Evolutionary conservation across 2,329 filamentous ascomycete species (phyloP), one percentile per base, ranked within the genome.

Genomic region (Neodidymelliopsis sp.): DNA sequence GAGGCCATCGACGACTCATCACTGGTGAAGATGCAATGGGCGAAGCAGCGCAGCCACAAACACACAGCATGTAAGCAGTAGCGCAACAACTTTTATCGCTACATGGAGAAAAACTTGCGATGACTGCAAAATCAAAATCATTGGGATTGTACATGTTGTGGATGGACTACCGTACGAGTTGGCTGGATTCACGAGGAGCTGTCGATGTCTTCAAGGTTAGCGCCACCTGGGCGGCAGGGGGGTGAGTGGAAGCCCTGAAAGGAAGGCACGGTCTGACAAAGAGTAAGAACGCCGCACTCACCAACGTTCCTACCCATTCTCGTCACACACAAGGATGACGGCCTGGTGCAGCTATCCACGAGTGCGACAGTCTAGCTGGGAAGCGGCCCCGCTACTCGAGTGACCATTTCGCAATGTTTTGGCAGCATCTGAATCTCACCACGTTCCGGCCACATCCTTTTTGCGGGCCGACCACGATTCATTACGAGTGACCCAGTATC

Each of bases 131-230:
- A n/a, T n/a, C n/a, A n/a, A n/a, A n/a, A n/a, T n/a, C n/a, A n/a
- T n/a, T n/a, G n/a, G n/a, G n/a, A n/a, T n/a, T n/a, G n/a, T n/a
- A 34, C 16, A 40, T 28, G 35, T 35, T 44, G 40, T 25, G 31
- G 19, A 36, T 35, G 35, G 47, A 41, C 35, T 40, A 20, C 25
- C 36, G 38, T 44, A 28, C 38, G 36, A 35, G 35, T 35, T 41
- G 24, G 35, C 47, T 45, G 35, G 35, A 37, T 45, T 30, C 40
- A 41, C 47, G 40, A 50, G 40, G 40, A 45, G 45, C 35, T 50
- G 40, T 45, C 47, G 40, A 50, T 45, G 47, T 50, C 47, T 50
- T n/a, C n/a, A n/a, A n/a, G n/a, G n/a, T n/a, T 40, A 50, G 40
- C 37, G 47, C 37, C 40, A 41, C 36, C 47, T 50, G 29, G 47